Base-by-base conservation (phyloP, 345 rosid species). In the Citrus maxima region DNA sequence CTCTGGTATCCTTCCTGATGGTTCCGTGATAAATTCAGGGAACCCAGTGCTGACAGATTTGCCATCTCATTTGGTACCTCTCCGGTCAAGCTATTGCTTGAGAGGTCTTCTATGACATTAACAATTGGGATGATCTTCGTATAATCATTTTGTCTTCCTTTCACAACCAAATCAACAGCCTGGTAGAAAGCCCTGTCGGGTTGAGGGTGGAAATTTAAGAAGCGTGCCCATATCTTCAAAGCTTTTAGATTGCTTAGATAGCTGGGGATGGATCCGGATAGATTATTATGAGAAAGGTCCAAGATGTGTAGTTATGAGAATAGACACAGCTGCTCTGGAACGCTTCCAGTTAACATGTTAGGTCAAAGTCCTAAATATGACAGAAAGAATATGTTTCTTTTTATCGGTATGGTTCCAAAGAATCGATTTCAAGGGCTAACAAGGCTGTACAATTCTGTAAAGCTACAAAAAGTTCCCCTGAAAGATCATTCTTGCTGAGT, bases 351-450 rank as follows among this genome's bases (percentile, higher is more conserved):
- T 54, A 79, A 76, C 25, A 28, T 6, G 68, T 82, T 77, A 27
- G 46, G 25, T 22, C 72, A n/a, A 3, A 82, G 64, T 62, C 66
- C 30, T 12, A 42, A 42, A 12, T 42, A 42, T n/a, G 79, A 34
- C 13, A 73, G 4, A 4, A 21, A 24, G 9, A 46, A n/a, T 27
- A 77, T 14, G 25, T 22, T 62, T 25, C 49, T 10, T 2, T 37
- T 14, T 12, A 9, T 10, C 0, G 88, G 83, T 37, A 84, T 40
- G 5, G 37, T 5, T 16, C 86, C 83, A 27, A 59, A 55, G 7
- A 87, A 74, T 70, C 21, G 54, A 63, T 87, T 83, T 83, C 85
- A 4, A 87, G 67, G 9, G 58, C 35, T 4, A 6, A 4, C 19
- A 85, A 9, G 6, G 0, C 10, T 24, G 74, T 30, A 58, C 82